A percentile compares a stretch with the other conserved stretches of the same genome.
These are phyloP conservation scores for Geotrichum australiense DNA, from an alignment of 1,139 yeast genomes.

Conservation along the genomic window DNA sequence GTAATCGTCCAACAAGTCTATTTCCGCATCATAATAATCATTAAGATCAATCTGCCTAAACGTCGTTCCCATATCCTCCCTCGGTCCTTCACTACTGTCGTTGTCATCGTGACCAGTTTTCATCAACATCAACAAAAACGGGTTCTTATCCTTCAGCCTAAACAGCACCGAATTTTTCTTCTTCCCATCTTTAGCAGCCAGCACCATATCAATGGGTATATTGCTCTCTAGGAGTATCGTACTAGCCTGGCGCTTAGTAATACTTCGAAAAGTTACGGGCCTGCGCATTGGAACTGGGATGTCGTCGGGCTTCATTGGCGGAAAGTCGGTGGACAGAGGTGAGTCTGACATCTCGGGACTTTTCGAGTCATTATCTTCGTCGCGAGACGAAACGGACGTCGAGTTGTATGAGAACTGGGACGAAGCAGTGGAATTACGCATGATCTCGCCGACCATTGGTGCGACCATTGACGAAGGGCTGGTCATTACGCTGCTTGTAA, in stretches of 20 bases:
- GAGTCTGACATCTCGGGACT: slow-evolving; percentile 12
- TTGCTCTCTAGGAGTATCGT: neutral
- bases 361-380: neutral
- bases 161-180: slow-evolving; percentile 6
- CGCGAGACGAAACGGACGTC: neutral
- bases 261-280: neutral
- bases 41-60: neutral
- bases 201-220: neutral
- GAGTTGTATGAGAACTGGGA: neutral
- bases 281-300: neutral
- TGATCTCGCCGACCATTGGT: neutral
- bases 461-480: neutral
- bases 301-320: neutral
- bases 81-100: slow-evolving; percentile 2
- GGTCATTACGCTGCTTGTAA: neutral
- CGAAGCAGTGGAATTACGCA: neutral
- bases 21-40: slow-evolving; percentile 8
- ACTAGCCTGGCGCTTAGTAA: neutral
- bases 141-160: slow-evolving; percentile 12
- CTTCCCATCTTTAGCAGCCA: neutral
- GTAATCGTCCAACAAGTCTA: slow-evolving; percentile 11
- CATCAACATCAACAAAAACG: slow-evolving; percentile 13
- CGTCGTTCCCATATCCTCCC: neutral
- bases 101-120: neutral
- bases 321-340: slow-evolving; percentile 8